Base-by-base conservation (phyloP, 1,284 basidiomycete genomes). In the Ceratobasidium theobromae region DNA sequence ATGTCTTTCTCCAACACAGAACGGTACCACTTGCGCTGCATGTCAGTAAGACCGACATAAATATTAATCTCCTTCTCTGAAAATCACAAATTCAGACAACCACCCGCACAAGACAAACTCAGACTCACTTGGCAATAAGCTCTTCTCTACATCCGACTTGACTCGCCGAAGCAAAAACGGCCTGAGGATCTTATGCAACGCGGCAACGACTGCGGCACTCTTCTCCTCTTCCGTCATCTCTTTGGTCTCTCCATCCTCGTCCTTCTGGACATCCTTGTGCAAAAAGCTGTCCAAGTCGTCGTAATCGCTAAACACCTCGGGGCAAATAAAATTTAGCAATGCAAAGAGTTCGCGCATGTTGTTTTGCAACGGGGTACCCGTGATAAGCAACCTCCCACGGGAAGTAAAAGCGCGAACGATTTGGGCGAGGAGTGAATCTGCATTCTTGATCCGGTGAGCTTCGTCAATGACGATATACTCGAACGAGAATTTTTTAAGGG, bases 381-480 rank as follows among this genome's bases (percentile, higher is more conserved):
- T 99, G 74, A 99, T 99, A 62, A 99, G 82, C 66, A 99, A 79
- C 35, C 97, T 82, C 0, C 93, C 93, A 45, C 96, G 86, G 49
- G 89, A 92, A 72, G 86, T 86, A 78, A 98, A 99, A 2, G 90
- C 82, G 69, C 96, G 87, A 60, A 99, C 95, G 73, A 99, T 98
- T 78, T 98, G 94, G 16, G 89, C 90, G 11, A 99, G 84, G 73
- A 98, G 90, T 30, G 94, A 98, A 75, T 99, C 94, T 73, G 96
- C 95, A 73, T 99, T 99, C 82, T 99, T 99, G 85, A 99, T 99
- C 40, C 96, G 90, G 75, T 99, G 97, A 0, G 96, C 97, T 78
- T 99, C 97, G 79, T 99, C 96, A 74, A 99, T 99, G 72, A 94
- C 84, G 76, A 99, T 98, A 79, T 99, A 99, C 78, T 97, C 93